Evolutionary conservation across 495 filamentous ascomycete species (phyloP).

Genomic region (Sphaerosporella brunnea): DNA sequence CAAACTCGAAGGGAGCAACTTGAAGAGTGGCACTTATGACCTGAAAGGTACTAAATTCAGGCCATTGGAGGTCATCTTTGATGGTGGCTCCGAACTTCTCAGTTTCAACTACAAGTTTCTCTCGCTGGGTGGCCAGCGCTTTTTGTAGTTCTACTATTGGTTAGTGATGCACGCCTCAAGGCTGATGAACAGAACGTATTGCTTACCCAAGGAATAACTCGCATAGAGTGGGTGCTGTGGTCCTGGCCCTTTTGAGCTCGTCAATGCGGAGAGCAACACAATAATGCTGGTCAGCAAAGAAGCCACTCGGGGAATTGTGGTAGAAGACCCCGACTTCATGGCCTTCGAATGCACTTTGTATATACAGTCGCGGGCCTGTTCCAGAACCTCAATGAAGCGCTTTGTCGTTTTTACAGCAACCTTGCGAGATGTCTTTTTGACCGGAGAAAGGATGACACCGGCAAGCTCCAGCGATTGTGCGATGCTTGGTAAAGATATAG

Average conservation of each 20-base stretch:
- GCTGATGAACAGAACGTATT: not conserved
- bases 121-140: slow-evolving; percentile 40
- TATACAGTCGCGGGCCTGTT: slow-evolving; percentile 42
- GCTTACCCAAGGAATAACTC: slow-evolving; percentile 35
- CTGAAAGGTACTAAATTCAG: slow-evolving; percentile 27
- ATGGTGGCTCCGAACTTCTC: slow-evolving; percentile 27
- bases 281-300: slow-evolving; percentile 42
- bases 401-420: slow-evolving; percentile 21
- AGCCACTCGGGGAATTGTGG: slow-evolving; percentile 36
- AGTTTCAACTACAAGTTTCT: slow-evolving; percentile 35
- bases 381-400: slow-evolving; percentile 41
- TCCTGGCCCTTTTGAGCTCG: slow-evolving; percentile 29
- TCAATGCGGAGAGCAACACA: slow-evolving; percentile 46
- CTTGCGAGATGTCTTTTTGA: slow-evolving; percentile 20
- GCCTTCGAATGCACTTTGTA: slow-evolving; percentile 39
- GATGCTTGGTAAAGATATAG: slow-evolving; percentile 24
- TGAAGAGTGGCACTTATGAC: slow-evolving; percentile 18
- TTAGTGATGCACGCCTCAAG: slow-evolving; percentile 8
- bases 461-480: slow-evolving; percentile 4
- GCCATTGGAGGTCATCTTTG: slow-evolving; percentile 32
- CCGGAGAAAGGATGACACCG: slow-evolving; percentile 9
- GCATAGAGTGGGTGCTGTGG: slow-evolving; percentile 40
- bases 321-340: slow-evolving; percentile 34
- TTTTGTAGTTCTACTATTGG: slow-evolving; percentile 40
- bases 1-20: slow-evolving; percentile 30